Evolutionary conservation across 2,329 filamentous ascomycete species (phyloP).

Genomic region (Drechmeria coniospora): DNA sequence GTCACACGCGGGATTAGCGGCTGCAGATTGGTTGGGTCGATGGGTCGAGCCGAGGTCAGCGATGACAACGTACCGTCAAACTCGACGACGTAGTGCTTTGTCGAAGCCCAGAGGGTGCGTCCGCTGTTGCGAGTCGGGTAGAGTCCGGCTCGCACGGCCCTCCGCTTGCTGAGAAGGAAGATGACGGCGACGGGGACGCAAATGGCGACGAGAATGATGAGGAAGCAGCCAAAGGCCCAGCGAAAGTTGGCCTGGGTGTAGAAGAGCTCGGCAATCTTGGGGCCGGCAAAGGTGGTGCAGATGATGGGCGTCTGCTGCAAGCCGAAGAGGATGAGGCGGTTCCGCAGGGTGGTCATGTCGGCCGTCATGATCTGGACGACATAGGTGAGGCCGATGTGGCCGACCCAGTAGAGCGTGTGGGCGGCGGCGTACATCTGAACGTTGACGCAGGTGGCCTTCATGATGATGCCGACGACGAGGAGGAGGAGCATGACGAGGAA

Average conservation of each 20-base stretch:
- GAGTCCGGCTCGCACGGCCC: slow-evolving; percentile 32
- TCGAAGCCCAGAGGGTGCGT: slow-evolving; percentile 29
- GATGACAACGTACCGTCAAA: slow-evolving; percentile 42
- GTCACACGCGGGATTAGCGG: slow-evolving; percentile 1
- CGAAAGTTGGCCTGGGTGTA: slow-evolving; percentile 22
- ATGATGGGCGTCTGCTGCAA: slow-evolving; percentile 29
- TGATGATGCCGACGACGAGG: slow-evolving; percentile 37
- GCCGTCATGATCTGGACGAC: slow-evolving; percentile 26
- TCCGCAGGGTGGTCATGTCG: slow-evolving; percentile 26
- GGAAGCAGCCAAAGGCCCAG: slow-evolving; percentile 45
- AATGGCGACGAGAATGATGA: slow-evolving; percentile 42
- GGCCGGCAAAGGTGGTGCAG: slow-evolving; percentile 27
- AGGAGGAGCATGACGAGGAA: slow-evolving; percentile 26
- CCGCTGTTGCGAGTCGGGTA: slow-evolving; percentile 24
- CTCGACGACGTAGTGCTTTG: slow-evolving; percentile 37
- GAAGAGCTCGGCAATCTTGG: slow-evolving; percentile 23
- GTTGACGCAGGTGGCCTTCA: slow-evolving; percentile 45
- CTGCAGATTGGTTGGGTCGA: too few relatives aligned
- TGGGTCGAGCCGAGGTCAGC: too few relatives aligned
- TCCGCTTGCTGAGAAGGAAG: slow-evolving; percentile 23
- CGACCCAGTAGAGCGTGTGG: slow-evolving; percentile 49
- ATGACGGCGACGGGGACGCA: slow-evolving; percentile 19
- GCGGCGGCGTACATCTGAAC: slow-evolving; percentile 44
- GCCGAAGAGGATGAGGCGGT: slow-evolving; percentile 26
- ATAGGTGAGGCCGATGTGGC: slow-evolving; percentile 26